Evolutionary conservation across 768 basidiomycete species (phyloP), one percentile per base, ranked within the genome.

Genomic region (Hydnomerulius pinastri): DNA sequence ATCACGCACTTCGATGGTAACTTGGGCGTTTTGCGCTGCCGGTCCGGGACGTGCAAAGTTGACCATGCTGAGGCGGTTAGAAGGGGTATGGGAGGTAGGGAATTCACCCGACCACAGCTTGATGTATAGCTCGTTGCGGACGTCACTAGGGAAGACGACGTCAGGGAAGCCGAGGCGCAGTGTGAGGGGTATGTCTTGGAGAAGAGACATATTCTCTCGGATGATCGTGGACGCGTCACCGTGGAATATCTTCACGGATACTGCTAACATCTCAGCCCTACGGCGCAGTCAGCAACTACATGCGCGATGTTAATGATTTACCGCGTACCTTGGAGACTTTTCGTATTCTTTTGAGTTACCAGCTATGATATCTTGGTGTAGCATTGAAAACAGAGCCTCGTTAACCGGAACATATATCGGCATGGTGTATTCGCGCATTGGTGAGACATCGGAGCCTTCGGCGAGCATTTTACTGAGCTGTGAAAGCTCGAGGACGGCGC

Each of bases 61-160:
- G 28, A 78, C 75, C 43, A 90, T 75, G 56, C 75, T 79, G 24
- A 74, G 69, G 37, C 86, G 86, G 3, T 86, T 67, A 33, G 83
- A 75, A 23, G 71, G 70, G 35, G 67, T 69, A 51, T 80, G 78
- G 3, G 80, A 74, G 0, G 81, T 71, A 2, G 77, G 71, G 64
- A 98, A 98, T 55, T 93, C 89, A 32, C 92, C 96, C 48, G 85
- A 87, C 94, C 94, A 98, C 0, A 98, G 79, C 67, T 97, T 97
- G 73, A 98, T 81, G 68, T 98, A 98, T 11, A 98, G 77, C 56
- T 98, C 96, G 61, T 98, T 98, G 13, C 96, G 85, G n/a, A 83
- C 71, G 54, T 91, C 88, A 6, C 90, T 91, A 3, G 95, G 95
- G 63, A 94, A 94, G 8, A 96, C 94, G 6, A 97, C 94, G 58